Percentiles rank a stretch among this genome's conserved stretches.
These are phyloP conservation scores for Serendipita indica DNA, from an alignment of 768 basidiomycete genomes.

Conservation along the genomic window DNA sequence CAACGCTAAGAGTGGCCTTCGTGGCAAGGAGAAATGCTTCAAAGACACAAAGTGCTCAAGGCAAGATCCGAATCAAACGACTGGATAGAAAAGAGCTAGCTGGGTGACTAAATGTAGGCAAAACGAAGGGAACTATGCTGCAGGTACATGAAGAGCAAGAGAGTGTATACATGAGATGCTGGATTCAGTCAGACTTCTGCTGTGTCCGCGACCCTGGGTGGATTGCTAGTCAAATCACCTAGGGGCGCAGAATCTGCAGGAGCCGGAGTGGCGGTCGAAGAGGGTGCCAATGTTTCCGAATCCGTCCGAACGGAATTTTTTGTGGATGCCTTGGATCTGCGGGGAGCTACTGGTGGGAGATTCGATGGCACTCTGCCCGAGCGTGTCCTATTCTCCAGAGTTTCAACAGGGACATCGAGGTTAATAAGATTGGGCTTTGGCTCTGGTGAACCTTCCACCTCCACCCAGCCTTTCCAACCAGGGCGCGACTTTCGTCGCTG, in stretches of 20 bases:
- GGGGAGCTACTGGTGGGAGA: neutral
- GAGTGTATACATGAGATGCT: too few species aligned
- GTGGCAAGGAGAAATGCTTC: too few species aligned
- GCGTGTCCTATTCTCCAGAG: neutral
- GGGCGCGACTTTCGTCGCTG: neutral
- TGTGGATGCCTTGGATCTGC: neutral
- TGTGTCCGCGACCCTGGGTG: neutral
- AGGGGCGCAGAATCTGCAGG: too few species aligned
- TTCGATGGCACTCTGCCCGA: neutral
- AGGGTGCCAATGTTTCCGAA: neutral
- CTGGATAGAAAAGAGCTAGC: too few species aligned
- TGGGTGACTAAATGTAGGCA: too few species aligned
- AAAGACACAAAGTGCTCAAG: too few species aligned
- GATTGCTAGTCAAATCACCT: too few species aligned
- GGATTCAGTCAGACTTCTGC: too few species aligned
- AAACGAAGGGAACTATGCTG: too few species aligned
- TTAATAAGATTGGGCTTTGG: neutral
- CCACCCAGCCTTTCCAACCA: constrained; percentile 7
- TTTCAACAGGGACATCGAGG: neutral
- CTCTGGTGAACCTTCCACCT: constrained; percentile 7
- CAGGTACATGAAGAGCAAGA: too few species aligned
- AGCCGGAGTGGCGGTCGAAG: neutral
- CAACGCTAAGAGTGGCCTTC: too few species aligned
- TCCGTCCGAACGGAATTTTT: neutral
- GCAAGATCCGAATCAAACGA: too few species aligned